These are phyloP conservation scores for Pseudozyma tsukubaensis DNA, from an alignment of 1,284 basidiomycete species.

Conservation along the genomic window DNA sequence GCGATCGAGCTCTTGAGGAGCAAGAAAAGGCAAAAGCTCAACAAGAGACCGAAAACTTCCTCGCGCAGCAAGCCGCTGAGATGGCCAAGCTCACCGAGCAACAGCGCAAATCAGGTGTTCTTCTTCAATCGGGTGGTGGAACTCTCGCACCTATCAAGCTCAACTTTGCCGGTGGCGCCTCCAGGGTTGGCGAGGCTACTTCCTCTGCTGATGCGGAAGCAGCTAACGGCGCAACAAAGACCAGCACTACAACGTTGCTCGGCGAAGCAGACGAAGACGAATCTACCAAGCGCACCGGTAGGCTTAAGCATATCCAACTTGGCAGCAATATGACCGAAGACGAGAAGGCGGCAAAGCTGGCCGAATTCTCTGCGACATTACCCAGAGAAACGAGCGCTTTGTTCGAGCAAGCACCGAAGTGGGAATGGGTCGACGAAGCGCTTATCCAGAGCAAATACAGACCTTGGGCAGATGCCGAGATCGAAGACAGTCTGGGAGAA, in stretches of 20 bases:
- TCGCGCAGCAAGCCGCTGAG: constrained; percentile 61
- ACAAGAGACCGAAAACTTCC: constrained; percentile 59
- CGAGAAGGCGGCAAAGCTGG: constrained; percentile 18
- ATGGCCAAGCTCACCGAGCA: constrained; percentile 56
- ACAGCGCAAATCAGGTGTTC: constrained; percentile 59
- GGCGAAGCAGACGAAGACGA: constrained; percentile 60
- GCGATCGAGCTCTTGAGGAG: constrained; percentile 37
- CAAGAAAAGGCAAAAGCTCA: constrained; percentile 45
- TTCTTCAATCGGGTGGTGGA: constrained; percentile 43
- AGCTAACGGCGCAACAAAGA: constrained; percentile 1
- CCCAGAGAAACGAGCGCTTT: constrained; percentile 25
- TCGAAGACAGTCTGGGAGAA: constrained; percentile 62
- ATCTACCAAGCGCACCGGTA: constrained; percentile 29
- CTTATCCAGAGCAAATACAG: constrained; percentile 44
- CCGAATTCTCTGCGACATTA: constrained; percentile 18
- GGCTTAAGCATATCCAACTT: constrained; percentile 54
- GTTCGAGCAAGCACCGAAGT: constrained; percentile 42
- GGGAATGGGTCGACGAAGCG: constrained; percentile 54
- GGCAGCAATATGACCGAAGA: constrained; percentile 37
- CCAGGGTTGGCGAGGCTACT: constrained; percentile 1
- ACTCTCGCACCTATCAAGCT: constrained; percentile 59
- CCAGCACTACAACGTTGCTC: constrained; percentile 24
- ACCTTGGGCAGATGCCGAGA: constrained; percentile 50
- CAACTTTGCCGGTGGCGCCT: constrained; percentile 30
- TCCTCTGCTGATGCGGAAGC: constrained; percentile 5